phyloP scores from a whole-genome alignment of 2,329 filamentous ascomycete genomes.

The Pseudopithomyces chartarum region DNA sequence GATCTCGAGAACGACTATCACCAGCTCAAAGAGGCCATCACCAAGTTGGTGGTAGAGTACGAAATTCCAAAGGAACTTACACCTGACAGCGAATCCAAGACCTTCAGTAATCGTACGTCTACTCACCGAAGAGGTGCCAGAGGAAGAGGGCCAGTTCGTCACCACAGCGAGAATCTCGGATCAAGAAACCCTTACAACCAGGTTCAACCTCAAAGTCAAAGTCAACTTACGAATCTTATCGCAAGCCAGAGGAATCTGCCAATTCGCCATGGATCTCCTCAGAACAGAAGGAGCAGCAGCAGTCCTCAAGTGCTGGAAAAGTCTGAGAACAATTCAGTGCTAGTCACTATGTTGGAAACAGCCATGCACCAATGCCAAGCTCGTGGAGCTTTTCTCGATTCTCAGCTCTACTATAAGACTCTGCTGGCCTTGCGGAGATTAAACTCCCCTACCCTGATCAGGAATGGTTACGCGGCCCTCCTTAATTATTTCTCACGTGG shows the following conservation, averaged over 20 bases:
- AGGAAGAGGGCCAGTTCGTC: conserved; percentile 29
- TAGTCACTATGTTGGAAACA: conserved; percentile 75
- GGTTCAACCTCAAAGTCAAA: conserved; percentile 34
- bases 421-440: conserved; percentile 72
- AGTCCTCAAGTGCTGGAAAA: conserved; percentile 42
- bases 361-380: conserved; percentile 78
- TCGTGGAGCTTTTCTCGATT: conserved; percentile 80
- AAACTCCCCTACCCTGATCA: conserved; percentile 63
- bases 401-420: conserved; percentile 85
- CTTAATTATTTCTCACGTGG: conserved; percentile 76
- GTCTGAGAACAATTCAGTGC: conserved; percentile 53
- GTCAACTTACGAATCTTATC: conserved; percentile 45
- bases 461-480: conserved; percentile 72
- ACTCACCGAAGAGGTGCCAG: conserved; percentile 43
- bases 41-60: conserved; percentile 81
- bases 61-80: conserved; percentile 74
- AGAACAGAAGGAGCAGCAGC: conserved; percentile 47
- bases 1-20: conserved; percentile 81
- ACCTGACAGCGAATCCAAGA: conserved; percentile 62
- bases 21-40: conserved; percentile 77
- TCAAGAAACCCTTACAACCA: conserved; percentile 59
- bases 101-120: conserved; percentile 73
- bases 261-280: conserved; percentile 42
- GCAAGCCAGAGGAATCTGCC: conserved; percentile 43
- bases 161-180: conserved; percentile 36